Evolutionary conservation across 2,329 filamentous ascomycete genomes (phyloP), one percentile per base, ranked within the genome.

Genomic region (Westerdykella sp.): DNA sequence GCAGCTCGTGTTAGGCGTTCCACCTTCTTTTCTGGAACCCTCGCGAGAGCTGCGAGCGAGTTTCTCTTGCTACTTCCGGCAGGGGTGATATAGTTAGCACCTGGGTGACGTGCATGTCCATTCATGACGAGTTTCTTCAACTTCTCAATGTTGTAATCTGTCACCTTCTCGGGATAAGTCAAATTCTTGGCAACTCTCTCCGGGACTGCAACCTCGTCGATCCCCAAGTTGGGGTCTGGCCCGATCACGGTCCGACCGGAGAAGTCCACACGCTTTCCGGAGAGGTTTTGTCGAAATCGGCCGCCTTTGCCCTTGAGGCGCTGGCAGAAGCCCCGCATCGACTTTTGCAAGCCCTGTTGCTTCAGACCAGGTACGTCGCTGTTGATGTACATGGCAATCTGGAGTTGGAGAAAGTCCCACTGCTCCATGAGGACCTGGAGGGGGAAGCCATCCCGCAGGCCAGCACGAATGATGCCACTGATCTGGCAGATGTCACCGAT

Each of bases 381-480:
- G 71, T 98, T 97, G 66, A 98, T 91, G 65, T 98, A 97, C 77
- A 97, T 89, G 47, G 91, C 93, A 47, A 97, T 86, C 60, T 97
- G 90, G 7, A 95, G 77, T 61, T 97, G 91, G 47, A 98, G 73
- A 59, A 91, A 97, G 62, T 98, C 93, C 93, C 93, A 98, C 57
- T 95, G 89, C 64, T 98, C 93, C 83, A 97, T 94, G 44, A 97
- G 86, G 1, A 87, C 94, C 52, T 85, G 80, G 2, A 98, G 78
- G 0, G 88, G 82, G 12, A 90, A 86, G 9, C 91, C 91, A 54
- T 88, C 89, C 47, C 84, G 77, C 13, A 97, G 68, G 0, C 88
- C 87, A 16, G 87, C 85, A 39, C 85, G 83, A 49, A 98, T 87
- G 55, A 94, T 80, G 42, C 85, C 85, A 60, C 90, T 95, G 50